Evolutionary conservation across 169 alveolate species (phyloP), one percentile per base, ranked within the genome.

Genomic region (Amoebophrya sp.): DNA sequence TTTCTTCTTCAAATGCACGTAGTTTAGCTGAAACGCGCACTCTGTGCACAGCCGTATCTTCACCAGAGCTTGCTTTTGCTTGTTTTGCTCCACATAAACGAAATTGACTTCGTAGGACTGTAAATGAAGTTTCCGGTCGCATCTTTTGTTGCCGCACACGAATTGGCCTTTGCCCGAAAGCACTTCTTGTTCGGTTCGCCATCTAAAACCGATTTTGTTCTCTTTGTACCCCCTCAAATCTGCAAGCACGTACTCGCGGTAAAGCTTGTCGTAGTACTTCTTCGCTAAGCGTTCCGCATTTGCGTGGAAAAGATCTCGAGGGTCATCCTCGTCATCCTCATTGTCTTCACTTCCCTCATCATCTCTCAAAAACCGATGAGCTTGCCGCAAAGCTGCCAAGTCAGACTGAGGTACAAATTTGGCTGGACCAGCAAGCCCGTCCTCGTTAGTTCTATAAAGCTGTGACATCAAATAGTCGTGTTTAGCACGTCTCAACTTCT

Each of bases 151-250:
- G 33, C 76, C 91, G 91, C 91, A 89, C 65, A 40, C 53, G 33
- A 89, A 39, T 38, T 89, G 91, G 12, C 91, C 91, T 18, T 89
- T 89, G 76, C 91, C 91, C 33, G 6, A 38, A 2, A 1, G 54
- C 91, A 89, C 53, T 26, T 89, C 91, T n/a, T 40, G 65, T 34
- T 33, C 65, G 33, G 91, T 89, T 18, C 53, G 91, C 91, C 91
- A 89, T 3, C 91, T 54, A 41, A 89, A 89, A 6, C 91, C 91
- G 24, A 89, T 38, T 34, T 39, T 54, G 91, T 89, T 39, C 65
- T 39, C 23, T 38, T 41, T 33, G 65, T 89, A 89, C 2, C 55
- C 55, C 36, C 53, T 33, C 91, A 89, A 38, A 18, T 89, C 91
- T 34, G 40, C 41, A 0, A 89, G 41, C 18, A 89, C 91, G 55